Evolutionary conservation across 352 stramenopile genomes (phyloP), one percentile per base, ranked within the genome.

Genomic region (Blastocystis sp.): DNA sequence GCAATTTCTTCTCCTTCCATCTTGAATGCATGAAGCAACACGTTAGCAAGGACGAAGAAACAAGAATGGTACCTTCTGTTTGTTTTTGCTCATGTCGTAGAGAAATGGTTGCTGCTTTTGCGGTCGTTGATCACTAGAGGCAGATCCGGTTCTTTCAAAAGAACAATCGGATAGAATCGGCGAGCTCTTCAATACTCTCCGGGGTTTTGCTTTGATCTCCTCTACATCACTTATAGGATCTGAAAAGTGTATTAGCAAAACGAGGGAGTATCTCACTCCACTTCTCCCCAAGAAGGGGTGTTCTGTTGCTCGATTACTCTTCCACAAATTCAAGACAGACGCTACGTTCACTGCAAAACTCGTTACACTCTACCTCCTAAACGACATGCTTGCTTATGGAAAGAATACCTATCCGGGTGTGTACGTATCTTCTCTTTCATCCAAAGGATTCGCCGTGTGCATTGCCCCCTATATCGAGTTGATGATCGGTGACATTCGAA

Each of bases 1-100:
- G 74, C 23, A 53, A 84, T 23, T 84, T 69, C 60, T 84, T 84
- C 66, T 84, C 52, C 53, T 84, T 84, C 48, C 74, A 84, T 64
- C 48, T 84, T 3, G 74, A 53, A 9, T 84, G 74, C 21, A 11
- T 66, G 52, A 84, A 67, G 41, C 40, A 67, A 1, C 40, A 84
- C 45, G 3, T 84, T 10, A 23, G 53, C 7, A 59, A 66, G 7
- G 53, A 66, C 17, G n/a, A 67, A n/a, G 74, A 84, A 84, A 84
- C 43, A 10, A 17, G 66, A 70, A 84, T 84, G 74, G 74, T 84
- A 84, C 28, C 9, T 59, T 70, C n/a, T 59, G 43, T 41, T 19
- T 28, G 34, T 28, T 28, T 9, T 1, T 67, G 67, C 4, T 69
- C 23, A 59, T 60, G 28, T 34, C 48, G 14, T 84, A 84, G 74